phyloP scores from a whole-genome alignment of 179 eudicot genomes.

The Heliamphora pulchella region DNA sequence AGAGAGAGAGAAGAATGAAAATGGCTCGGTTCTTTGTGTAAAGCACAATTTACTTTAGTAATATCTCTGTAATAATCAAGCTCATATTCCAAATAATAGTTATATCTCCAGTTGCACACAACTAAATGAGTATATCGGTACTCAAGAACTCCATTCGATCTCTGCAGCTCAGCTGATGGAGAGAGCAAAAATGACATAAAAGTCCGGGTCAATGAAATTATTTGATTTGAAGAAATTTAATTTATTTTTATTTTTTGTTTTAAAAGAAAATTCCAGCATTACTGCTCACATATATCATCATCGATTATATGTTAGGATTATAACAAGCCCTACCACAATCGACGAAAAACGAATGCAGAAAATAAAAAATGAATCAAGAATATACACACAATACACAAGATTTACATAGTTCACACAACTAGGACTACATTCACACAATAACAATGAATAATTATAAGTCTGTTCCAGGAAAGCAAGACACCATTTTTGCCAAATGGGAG shows the following conservation, averaged over 20 bases:
- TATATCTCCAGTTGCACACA: slow-evolving; percentile 6
- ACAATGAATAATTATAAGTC: no score
- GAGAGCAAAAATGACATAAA: not conserved
- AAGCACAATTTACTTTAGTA: not conserved
- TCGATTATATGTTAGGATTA: no score
- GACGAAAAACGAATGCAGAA: not conserved
- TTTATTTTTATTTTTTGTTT: no score
- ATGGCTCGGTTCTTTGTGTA: not conserved
- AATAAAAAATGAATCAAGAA: not conserved
- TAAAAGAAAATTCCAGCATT: no score
- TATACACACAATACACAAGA: no score
- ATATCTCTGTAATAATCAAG: not conserved
- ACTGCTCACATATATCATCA: no score
- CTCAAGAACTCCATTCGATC: not conserved
- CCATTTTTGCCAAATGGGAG: not conserved
- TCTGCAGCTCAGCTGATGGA: slow-evolving; percentile 8
- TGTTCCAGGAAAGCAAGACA: no score
- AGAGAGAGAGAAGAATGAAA: not conserved
- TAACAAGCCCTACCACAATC: no score
- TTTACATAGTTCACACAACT: no score
- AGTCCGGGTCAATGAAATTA: not conserved
- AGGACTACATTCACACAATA: no score
- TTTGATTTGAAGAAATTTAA: not conserved
- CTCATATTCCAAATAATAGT: not conserved
- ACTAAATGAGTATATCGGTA: not conserved